Conservation (phyloP, 2,329 filamentous ascomycete species). For the Alternaria consortialis region DNA sequence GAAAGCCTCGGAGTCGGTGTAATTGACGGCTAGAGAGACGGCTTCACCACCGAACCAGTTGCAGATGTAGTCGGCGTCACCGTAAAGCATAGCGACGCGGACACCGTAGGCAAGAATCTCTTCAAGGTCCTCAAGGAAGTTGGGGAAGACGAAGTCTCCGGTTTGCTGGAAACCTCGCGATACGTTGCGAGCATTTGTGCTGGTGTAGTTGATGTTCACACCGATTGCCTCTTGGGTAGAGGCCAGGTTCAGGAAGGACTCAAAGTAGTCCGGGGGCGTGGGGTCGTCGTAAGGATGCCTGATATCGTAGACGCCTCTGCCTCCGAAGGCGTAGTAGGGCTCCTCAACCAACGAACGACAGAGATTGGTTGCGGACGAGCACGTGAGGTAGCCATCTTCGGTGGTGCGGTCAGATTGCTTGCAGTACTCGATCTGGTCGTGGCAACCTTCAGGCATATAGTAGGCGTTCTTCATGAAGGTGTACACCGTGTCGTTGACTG, state of each 20-base stretch:
- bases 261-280: conserved; percentile 61
- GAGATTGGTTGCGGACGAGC: conserved; percentile 50
- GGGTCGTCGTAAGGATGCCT: conserved; percentile 61
- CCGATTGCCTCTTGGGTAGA: conserved; percentile 60
- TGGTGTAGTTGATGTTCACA: conserved; percentile 66
- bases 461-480: conserved; percentile 56
- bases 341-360: conserved; percentile 58
- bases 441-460: conserved; percentile 60
- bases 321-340: conserved; percentile 52
- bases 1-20: conserved; percentile 63
- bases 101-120: conserved; percentile 64
- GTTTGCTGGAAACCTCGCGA: conserved; percentile 55
- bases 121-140: conserved; percentile 57
- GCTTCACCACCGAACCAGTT: conserved; percentile 79
- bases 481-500: conserved; percentile 59
- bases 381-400: conserved; percentile 40
- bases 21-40: conserved; percentile 66
- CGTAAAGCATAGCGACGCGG: conserved; percentile 65
- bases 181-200: conserved; percentile 51
- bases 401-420: conserved; percentile 40
- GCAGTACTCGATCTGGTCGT: conserved; percentile 61
- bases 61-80: conserved; percentile 66
- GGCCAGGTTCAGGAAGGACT: conserved; percentile 62
- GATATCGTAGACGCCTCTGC: conserved; percentile 65
- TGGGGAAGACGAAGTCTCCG: conserved; percentile 58